Conservation (phyloP, 805 yeast genomes). For the Lipomyces yamanashiensis region DNA sequence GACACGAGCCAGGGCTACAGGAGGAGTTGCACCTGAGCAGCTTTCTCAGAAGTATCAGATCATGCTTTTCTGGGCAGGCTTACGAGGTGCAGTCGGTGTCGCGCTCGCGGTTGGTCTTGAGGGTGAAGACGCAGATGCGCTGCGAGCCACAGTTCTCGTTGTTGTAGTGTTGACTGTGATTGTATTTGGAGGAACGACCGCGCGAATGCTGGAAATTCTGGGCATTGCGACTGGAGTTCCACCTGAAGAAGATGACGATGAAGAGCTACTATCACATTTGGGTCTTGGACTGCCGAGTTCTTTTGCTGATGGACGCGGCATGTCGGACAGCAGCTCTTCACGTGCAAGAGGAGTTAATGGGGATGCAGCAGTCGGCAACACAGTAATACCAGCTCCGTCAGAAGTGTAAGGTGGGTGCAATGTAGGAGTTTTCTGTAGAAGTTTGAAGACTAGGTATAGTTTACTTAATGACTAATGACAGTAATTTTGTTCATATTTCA, state of each 20-base stretch:
- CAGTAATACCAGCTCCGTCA: too few relatives aligned
- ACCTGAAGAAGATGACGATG: slow-evolving; percentile 86
- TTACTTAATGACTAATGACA: too few relatives aligned
- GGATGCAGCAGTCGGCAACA: too few relatives aligned
- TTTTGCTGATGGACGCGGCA: neutral
- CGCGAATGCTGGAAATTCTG: slow-evolving; percentile 94
- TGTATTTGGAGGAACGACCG: slow-evolving; percentile 97
- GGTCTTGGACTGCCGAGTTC: slow-evolving; percentile 55
- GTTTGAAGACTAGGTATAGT: too few relatives aligned
- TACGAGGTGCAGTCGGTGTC: slow-evolving; percentile 99
- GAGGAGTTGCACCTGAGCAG: slow-evolving; percentile 66
- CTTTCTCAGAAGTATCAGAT: slow-evolving; percentile 94
- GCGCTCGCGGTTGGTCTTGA: slow-evolving; percentile 97
- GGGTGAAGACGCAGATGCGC: slow-evolving; percentile 87
- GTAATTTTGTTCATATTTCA: too few relatives aligned
- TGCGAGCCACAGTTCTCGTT: slow-evolving; percentile 92
- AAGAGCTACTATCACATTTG: slow-evolving; percentile 57
- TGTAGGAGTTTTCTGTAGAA: too few relatives aligned
- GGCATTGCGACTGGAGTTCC: slow-evolving; percentile 91
- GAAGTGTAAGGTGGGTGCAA: too few relatives aligned
- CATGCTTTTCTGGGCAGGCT: slow-evolving; percentile 99
- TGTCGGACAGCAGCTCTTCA: neutral
- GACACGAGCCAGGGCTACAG: slow-evolving; percentile 54
- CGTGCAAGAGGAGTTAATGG: neutral
- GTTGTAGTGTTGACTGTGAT: slow-evolving; percentile 96